phyloP scores from a whole-genome alignment of 805 yeast species.

The Pachysolen tannophilus region DNA sequence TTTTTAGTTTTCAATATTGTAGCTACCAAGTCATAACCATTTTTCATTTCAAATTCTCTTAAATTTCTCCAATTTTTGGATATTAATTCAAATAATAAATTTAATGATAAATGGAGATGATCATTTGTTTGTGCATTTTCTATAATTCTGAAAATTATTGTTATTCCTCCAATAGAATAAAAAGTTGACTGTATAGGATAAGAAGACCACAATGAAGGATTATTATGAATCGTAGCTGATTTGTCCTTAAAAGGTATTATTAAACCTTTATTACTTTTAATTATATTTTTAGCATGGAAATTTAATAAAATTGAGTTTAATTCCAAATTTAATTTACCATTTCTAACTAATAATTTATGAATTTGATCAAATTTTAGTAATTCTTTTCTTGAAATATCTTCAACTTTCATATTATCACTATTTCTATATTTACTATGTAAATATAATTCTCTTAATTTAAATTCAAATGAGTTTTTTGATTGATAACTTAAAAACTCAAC shows the following conservation, averaged over 20 bases:
- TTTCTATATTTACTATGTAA: constrained; percentile 4
- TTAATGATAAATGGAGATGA: constrained; percentile 26
- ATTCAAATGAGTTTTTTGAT: constrained; percentile 4
- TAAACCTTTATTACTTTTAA: constrained; percentile 11
- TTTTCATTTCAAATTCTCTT: constrained; percentile 49
- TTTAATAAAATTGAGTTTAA: constrained; percentile 12
- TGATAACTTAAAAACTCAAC: constrained; percentile 30
- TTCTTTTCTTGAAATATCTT: constrained; percentile 9
- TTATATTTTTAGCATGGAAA: constrained; percentile 14
- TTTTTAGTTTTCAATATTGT: constrained; percentile 44
- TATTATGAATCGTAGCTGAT: background rate
- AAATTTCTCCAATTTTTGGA: constrained; percentile 40
- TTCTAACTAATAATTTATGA: constrained; percentile 7
- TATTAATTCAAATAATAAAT: constrained; percentile 34
- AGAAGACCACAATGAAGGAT: constrained; percentile 2
- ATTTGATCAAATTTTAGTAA: constrained; percentile 8
- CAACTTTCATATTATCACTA: constrained; percentile 2
- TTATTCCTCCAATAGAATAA: constrained; percentile 44
- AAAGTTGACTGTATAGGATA: constrained; percentile 13
- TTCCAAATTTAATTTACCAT: constrained; percentile 7
- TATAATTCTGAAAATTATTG: constrained; percentile 34
- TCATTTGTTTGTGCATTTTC: constrained; percentile 33
- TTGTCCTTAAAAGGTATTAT: constrained; percentile 11
- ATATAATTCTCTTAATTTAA: constrained; percentile 6
- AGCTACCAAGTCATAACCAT: constrained; percentile 54